Base-by-base conservation (phyloP, 139 green algal genomes). In the Pleodorina starrii region DNA sequence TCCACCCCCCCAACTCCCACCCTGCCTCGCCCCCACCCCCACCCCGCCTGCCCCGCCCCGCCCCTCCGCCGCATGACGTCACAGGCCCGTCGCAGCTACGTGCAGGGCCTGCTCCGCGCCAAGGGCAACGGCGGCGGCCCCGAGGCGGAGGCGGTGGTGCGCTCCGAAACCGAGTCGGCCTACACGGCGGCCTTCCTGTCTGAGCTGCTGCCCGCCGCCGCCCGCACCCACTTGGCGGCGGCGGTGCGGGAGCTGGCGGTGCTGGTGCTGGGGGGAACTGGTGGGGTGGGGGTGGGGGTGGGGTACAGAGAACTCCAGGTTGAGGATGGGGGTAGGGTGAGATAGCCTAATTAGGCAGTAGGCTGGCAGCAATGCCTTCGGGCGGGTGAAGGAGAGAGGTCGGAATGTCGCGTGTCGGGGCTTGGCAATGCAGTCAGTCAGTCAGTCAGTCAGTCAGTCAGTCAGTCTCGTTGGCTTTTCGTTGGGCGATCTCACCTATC, bases 241-340 rank as follows among this genome's bases (percentile, higher is more conserved):
- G 32, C 23, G 4, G 88, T 87, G 25, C 80, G 88, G 27, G 42
- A 85, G 25, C 71, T 91, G 14, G 88, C 88, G 54, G 66, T 85
- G 57, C 50, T 74, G 27, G 80, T 91, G 54, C 88, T 91, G 54
- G 88, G 88, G 23, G 71, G 69, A 40, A 89, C 71, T 12, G 88
- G 87, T 72, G 87, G 12, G 38, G 21, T 36, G 36, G 71, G 63
- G 4, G 4, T 4, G 72, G 21, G 42, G 23, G 72, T 7, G 42
- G 40, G 38, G 38, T n/a, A n/a, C n/a, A n/a, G n/a, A n/a, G n/a
- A n/a, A n/a, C n/a, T n/a, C n/a, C n/a, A n/a, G n/a, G n/a, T n/a
- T n/a, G n/a, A n/a, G 40, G 42, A 59, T 19, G 72, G 42, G 14
- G 43, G 40, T 11, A 21, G 32, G 14, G 69, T 12, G 35, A n/a